Percentiles rank a stretch among this genome's conserved stretches.
phyloP scores from a whole-genome alignment of 768 basidiomycete genomes.

The Mycena pura region DNA sequence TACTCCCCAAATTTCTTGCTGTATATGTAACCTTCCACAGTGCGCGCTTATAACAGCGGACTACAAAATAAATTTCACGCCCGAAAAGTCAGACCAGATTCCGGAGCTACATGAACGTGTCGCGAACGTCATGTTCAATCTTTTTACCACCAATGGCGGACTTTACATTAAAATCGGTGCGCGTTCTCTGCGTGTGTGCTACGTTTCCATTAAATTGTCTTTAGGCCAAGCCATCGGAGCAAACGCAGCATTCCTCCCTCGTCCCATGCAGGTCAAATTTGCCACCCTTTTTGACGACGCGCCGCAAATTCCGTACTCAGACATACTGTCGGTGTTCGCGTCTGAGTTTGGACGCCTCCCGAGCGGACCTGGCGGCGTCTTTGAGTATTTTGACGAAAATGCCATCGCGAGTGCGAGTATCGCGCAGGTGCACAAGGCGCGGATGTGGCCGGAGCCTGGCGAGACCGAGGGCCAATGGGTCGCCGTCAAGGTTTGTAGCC shows the following conservation, averaged over 20 bases:
- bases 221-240: constrained; percentile 77
- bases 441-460: constrained; percentile 48
- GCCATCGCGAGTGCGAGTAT: constrained; percentile 90
- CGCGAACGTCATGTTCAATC: constrained; percentile 74
- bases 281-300: constrained; percentile 87
- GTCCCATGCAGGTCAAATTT: constrained; percentile 83
- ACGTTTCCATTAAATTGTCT: constrained; percentile 28
- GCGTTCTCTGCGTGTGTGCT: constrained; percentile 17
- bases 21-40: constrained; percentile 38
- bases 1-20: background rate
- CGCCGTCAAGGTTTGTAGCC: constrained; percentile 71
- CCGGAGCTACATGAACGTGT: constrained; percentile 86
- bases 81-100: constrained; percentile 72
- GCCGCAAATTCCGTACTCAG: constrained; percentile 79
- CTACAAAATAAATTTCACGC: constrained; percentile 90
- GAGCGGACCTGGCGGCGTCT: constrained; percentile 72
- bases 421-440: constrained; percentile 90
- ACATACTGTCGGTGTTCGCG: constrained; percentile 69
- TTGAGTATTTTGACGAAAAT: constrained; percentile 76
- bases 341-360: constrained; percentile 74
- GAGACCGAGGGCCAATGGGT: constrained; percentile 68
- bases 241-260: constrained; percentile 85
- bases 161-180: constrained; percentile 85
- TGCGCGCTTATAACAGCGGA: constrained; percentile 75
- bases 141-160: constrained; percentile 84